Percentiles rank a stretch among this genome's conserved stretches.
Evolutionary conservation across 805 yeast genomes (phyloP).

Genomic region (Tetrapisispora pingtungensis): DNA sequence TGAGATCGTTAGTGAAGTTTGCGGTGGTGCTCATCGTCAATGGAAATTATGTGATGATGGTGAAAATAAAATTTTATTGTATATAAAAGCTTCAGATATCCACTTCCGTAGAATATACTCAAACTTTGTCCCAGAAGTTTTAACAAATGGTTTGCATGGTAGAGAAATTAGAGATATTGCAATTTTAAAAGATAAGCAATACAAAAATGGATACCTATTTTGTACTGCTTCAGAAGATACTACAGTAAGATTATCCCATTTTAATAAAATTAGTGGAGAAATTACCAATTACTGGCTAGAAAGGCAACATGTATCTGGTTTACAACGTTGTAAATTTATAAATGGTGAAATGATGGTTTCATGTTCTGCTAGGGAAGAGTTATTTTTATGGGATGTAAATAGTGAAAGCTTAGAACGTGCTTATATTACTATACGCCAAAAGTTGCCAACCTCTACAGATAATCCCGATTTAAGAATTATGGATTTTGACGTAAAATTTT

Average conservation of each 20-base stretch:
- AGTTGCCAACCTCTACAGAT: constrained; percentile 44
- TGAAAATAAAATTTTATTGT: constrained; percentile 38
- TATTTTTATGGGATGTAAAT: constrained; percentile 64
- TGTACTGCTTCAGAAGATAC: constrained; percentile 90
- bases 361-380: constrained; percentile 82
- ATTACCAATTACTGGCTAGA: constrained; percentile 47
- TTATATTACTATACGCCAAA: constrained; percentile 39
- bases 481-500: constrained; percentile 57
- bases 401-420: constrained; percentile 31
- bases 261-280: constrained; percentile 30
- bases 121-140: constrained; percentile 22
- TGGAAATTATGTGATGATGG: constrained; percentile 48
- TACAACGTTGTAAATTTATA: constrained; percentile 63
- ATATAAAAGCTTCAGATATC: constrained; percentile 47
- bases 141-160: constrained; percentile 73
- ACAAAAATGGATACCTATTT: constrained; percentile 33
- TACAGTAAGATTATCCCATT: constrained; percentile 47
- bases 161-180: constrained; percentile 77
- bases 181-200: constrained; percentile 31
- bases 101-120: constrained; percentile 30
- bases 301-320: constrained; percentile 79
- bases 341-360: constrained; percentile 39
- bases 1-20: constrained; percentile 58
- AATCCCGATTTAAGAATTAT: constrained; percentile 82
- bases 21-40: constrained; percentile 88